These are phyloP conservation scores for Alternaria panax DNA, from an alignment of 2,329 filamentous ascomycete species.

Conservation along the genomic window DNA sequence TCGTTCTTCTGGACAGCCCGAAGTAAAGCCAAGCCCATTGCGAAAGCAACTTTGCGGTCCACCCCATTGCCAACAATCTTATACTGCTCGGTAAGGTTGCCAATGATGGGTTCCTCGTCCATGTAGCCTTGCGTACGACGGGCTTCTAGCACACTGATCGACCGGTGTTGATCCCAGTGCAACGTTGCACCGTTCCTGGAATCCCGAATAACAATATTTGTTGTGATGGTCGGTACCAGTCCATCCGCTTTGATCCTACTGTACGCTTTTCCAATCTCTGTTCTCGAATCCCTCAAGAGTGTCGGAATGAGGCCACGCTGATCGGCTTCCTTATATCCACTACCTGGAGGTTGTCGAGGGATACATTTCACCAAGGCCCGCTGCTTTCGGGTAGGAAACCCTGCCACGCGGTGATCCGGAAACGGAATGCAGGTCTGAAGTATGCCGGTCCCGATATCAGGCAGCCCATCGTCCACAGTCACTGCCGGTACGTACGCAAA, in stretches of 20 bases:
- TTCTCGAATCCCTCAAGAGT: conserved; percentile 25
- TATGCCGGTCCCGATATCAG: conserved; percentile 67
- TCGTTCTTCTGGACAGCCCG: conserved; percentile 15
- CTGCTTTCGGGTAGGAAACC: conserved; percentile 22
- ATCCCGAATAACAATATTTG: conserved; percentile 60
- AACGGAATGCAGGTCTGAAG: conserved; percentile 67
- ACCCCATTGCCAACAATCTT: conserved; percentile 80
- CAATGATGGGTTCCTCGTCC: conserved; percentile 74
- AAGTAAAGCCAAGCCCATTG: conserved; percentile 67
- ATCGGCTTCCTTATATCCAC: conserved; percentile 42
- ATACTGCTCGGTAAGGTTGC: conserved; percentile 63
- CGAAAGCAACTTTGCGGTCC: conserved; percentile 70
- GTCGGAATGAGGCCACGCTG: conserved; percentile 46
- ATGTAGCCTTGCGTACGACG: conserved; percentile 73
- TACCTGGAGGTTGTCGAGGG: conserved; percentile 60
- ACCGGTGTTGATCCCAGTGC: conserved; percentile 72
- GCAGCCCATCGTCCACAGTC: conserved; percentile 67
- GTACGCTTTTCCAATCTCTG: conserved; percentile 52
- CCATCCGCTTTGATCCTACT: conserved; percentile 60
- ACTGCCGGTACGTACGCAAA: conserved; percentile 65
- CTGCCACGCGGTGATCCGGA: conserved; percentile 71
- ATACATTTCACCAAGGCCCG: conserved; percentile 64
- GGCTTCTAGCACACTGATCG: conserved; percentile 70
- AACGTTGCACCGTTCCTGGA: conserved; percentile 62
- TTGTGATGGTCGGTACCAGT: conserved; percentile 71